Conservation (phyloP, 1,284 basidiomycete species). For the Ceratobasidium sp. region DNA sequence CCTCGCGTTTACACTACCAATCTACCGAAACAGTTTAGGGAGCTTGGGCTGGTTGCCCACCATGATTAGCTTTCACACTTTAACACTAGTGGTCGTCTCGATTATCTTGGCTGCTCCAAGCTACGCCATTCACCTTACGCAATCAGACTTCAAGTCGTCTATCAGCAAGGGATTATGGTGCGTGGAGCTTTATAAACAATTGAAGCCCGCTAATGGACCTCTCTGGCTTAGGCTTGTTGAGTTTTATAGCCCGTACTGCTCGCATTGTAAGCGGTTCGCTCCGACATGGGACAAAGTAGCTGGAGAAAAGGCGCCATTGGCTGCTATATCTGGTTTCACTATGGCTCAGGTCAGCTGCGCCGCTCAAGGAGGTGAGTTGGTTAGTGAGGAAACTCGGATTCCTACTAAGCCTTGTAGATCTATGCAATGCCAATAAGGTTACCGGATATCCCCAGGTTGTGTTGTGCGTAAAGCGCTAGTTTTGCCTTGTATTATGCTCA, state of each 20-base stretch:
- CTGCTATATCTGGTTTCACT: constrained; percentile 67
- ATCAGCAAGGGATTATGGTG: constrained; percentile 51
- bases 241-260: constrained; percentile 81
- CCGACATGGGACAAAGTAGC: constrained; percentile 85
- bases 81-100: constrained; percentile 33
- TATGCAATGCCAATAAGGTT: constrained; percentile 77
- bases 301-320: constrained; percentile 64
- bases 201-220: not conserved
- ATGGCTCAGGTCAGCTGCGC: constrained; percentile 90
- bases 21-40: not conserved
- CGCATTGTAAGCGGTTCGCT: constrained; percentile 79
- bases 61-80: not conserved
- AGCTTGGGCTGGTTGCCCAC: constrained; percentile 13
- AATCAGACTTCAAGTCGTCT: constrained; percentile 46
- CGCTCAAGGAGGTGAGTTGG: constrained; percentile 76
- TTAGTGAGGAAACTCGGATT: not conserved
- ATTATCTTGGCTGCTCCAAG: not conserved
- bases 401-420: constrained; percentile 62
- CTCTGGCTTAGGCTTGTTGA: constrained; percentile 66
- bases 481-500: not conserved
- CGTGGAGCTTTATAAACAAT: not conserved
- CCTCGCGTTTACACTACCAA: not conserved
- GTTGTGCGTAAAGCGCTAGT: constrained; percentile 61
- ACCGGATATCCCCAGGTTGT: constrained; percentile 83
- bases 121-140: constrained; percentile 41